Evolutionary conservation across 139 green algal species (phyloP).

Genomic region (Chlorella sp.): DNA sequence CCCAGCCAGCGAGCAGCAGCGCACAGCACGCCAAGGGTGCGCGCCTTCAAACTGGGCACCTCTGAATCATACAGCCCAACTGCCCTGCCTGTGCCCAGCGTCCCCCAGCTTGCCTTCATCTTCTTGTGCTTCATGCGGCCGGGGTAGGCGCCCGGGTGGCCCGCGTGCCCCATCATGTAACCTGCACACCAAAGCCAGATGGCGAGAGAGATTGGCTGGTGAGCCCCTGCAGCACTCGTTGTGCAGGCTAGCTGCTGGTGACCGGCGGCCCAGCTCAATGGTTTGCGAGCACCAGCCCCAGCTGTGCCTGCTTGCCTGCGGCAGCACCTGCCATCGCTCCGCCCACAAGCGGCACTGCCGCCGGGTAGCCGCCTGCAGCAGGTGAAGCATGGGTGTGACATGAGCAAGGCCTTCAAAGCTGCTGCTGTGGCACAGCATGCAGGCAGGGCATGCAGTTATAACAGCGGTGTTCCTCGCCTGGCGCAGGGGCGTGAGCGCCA

Average conservation of each 20-base stretch:
- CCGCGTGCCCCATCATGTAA: conserved; percentile 13
- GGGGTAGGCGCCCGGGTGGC: no score
- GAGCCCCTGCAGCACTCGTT: no score
- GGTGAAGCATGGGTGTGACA: neutral
- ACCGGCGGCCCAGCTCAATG: no score
- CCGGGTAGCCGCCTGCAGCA: conserved; percentile 6
- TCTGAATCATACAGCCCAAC: no score
- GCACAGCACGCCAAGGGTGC: no score
- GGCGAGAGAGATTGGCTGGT: no score
- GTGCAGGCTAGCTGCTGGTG: no score
- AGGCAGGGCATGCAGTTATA: neutral
- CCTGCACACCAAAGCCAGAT: neutral
- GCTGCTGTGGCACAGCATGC: neutral
- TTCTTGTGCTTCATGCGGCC: neutral
- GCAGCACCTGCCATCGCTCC: neutral
- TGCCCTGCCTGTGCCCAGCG: no score
- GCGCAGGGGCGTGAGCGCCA: neutral
- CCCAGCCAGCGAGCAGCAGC: neutral
- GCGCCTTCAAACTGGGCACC: no score
- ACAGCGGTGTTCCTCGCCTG: neutral
- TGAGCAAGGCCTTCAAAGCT: neutral
- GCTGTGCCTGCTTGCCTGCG: no score
- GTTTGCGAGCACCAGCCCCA: no score
- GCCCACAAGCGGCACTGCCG: neutral
- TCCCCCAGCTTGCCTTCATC: neutral